A percentile compares a stretch with the other conserved stretches of the same genome.
Evolutionary conservation across 768 basidiomycete species (phyloP).

Genomic region (Favolaschia claudopus): DNA sequence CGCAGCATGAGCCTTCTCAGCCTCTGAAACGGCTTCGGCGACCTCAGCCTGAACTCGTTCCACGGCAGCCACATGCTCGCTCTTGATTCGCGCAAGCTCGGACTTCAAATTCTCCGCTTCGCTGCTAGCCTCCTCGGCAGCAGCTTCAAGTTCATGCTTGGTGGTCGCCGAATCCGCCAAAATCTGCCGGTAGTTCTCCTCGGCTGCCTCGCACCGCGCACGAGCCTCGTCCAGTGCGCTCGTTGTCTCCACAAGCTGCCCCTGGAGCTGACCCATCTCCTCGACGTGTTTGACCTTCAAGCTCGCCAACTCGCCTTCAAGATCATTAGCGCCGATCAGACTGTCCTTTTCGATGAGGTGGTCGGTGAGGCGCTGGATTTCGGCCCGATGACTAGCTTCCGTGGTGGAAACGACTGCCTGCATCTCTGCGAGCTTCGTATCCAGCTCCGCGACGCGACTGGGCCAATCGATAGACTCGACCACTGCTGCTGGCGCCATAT

Average conservation of each 20-base stretch:
- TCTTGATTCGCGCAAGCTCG: constrained; percentile 19
- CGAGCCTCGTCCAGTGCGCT: constrained; percentile 45
- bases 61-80: constrained; percentile 27
- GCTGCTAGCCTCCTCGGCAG: constrained; percentile 27
- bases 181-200: constrained; percentile 40
- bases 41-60: constrained; percentile 33
- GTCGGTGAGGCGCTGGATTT: constrained; percentile 36
- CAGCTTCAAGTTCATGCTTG: constrained; percentile 40
- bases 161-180: constrained; percentile 40
- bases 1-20: constrained; percentile 23
- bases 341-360: constrained; percentile 36
- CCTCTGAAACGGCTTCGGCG: constrained; percentile 29
- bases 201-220: constrained; percentile 40
- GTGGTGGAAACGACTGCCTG: constrained; percentile 19
- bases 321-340: constrained; percentile 28
- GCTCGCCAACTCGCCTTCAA: constrained; percentile 36
- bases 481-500: background rate
- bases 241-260: constrained; percentile 43
- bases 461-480: constrained; percentile 18
- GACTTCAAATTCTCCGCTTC: constrained; percentile 20
- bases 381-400: constrained; percentile 32
- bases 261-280: constrained; percentile 45
- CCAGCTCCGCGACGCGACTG: constrained; percentile 18
- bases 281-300: constrained; percentile 45
- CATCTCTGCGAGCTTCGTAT: constrained; percentile 19